These are phyloP conservation scores for Collybia mongolica DNA, from an alignment of 768 basidiomycete genomes.

Conservation along the genomic window DNA sequence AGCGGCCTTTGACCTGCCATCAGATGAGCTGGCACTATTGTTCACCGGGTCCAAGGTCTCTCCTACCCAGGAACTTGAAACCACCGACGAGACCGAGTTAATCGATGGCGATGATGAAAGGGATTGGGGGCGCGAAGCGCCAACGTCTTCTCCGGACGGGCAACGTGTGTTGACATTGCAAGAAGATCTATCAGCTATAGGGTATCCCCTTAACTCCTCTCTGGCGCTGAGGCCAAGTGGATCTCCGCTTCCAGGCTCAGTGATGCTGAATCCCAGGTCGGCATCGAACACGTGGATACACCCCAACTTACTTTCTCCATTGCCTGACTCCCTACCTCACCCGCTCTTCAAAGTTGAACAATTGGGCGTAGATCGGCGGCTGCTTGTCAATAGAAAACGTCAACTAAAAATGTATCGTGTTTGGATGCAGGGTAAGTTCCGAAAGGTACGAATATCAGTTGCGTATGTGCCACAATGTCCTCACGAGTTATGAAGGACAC, in stretches of 20 bases:
- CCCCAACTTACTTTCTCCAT: constrained; percentile 36
- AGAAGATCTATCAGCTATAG: not conserved
- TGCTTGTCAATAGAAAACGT: constrained; percentile 91
- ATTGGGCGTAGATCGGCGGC: constrained; percentile 84
- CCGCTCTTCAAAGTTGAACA: constrained; percentile 80
- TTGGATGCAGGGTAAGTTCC: constrained; percentile 90
- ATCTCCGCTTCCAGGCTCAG: too few relatives aligned
- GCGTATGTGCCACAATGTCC: not conserved
- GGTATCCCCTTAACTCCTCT: not conserved
- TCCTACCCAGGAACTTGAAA: constrained; percentile 22
- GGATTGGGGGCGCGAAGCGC: not conserved
- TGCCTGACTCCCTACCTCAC: constrained; percentile 37
- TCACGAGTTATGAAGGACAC: too few relatives aligned
- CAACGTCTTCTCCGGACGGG: not conserved
- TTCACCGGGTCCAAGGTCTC: constrained; percentile 64
- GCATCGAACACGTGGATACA: constrained; percentile 20
- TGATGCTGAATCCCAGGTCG: too few relatives aligned
- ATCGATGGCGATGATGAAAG: constrained; percentile 32
- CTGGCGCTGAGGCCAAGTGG: not conserved
- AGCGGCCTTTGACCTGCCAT: not conserved
- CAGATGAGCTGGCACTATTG: constrained; percentile 77
- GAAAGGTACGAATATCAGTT: constrained; percentile 34
- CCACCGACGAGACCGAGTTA: constrained; percentile 29
- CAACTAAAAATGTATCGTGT: constrained; percentile 97
- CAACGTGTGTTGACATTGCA: constrained; percentile 2